Percentiles rank a stretch among this genome's conserved stretches.
Evolutionary conservation across 805 yeast species (phyloP).

Genomic region (Blastobotrys americana): DNA sequence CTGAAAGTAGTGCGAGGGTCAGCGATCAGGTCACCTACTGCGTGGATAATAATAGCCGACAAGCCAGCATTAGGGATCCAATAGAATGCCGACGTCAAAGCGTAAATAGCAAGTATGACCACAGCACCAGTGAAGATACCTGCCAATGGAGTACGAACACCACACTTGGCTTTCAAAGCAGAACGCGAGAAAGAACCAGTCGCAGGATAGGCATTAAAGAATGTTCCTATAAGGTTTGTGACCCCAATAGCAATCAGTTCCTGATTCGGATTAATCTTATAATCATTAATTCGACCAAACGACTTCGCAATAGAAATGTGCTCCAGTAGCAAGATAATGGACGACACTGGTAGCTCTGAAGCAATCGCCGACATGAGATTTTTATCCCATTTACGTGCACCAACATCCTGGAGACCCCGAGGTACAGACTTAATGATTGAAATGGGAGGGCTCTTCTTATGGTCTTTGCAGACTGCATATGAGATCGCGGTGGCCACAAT

Average conservation of each 20-base stretch:
- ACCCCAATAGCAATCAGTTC: conserved; percentile 91
- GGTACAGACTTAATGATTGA: conserved; percentile 72
- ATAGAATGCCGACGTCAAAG: conserved; percentile 74
- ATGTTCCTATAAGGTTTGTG: conserved; percentile 82
- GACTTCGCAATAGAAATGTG: conserved; percentile 93
- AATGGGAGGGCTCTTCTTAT: conserved; percentile 41
- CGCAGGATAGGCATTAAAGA: conserved; percentile 89
- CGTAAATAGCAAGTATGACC: conserved; percentile 79
- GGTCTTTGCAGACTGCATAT: conserved; percentile 62
- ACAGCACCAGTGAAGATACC: conserved; percentile 87
- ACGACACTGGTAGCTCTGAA: conserved; percentile 76
- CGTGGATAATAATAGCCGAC: conserved; percentile 85
- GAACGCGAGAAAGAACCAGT: conserved; percentile 95
- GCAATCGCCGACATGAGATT: conserved; percentile 57
- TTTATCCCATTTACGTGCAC: conserved; percentile 58
- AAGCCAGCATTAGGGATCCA: conserved; percentile 87
- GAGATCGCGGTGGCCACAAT: conserved; percentile 77
- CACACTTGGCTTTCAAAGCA: conserved; percentile 90
- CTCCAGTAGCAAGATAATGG: conserved; percentile 74
- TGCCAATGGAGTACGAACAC: conserved; percentile 89
- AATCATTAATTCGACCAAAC: conserved; percentile 86
- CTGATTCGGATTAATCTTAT: conserved; percentile 86
- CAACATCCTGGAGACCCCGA: conserved; percentile 70
- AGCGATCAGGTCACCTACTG: conserved; percentile 79
- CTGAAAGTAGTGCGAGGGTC: conserved; percentile 41